These are phyloP conservation scores for Coemansia sp. DNA, from an alignment of 192 early-diverging fungal species.

Conservation along the genomic window DNA sequence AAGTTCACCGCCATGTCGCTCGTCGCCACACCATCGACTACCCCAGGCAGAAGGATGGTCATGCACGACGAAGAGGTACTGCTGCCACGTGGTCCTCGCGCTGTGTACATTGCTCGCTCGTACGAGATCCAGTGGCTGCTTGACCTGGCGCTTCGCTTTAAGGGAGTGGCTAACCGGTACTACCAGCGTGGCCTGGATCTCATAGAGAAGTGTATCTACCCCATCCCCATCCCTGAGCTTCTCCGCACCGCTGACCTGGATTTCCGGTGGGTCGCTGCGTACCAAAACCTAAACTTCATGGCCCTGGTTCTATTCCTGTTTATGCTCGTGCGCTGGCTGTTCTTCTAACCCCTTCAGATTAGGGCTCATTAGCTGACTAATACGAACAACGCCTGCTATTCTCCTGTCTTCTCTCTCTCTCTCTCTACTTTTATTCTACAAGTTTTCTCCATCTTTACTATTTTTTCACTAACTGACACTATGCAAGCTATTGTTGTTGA, in stretches of 20 bases:
- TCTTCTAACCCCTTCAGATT: constrained; percentile 3
- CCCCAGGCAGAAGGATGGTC: background rate
- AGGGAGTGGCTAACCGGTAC: constrained; percentile 24
- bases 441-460: background rate
- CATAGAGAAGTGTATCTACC: constrained; percentile 6
- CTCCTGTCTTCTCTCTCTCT: background rate
- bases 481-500: constrained; percentile 60
- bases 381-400: background rate
- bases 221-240: constrained; percentile 26
- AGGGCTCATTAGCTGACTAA: background rate
- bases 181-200: constrained; percentile 31
- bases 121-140: constrained; percentile 57
- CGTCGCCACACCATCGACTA: constrained; percentile 14
- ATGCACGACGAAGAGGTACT: constrained; percentile 13
- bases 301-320: constrained; percentile 16
- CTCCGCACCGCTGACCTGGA: constrained; percentile 32
- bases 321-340: constrained; percentile 17
- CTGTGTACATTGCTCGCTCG: constrained; percentile 37
- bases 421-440: background rate
- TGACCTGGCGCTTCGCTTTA: constrained; percentile 18
- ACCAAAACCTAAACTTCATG: constrained; percentile 41
- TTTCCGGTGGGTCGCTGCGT: constrained; percentile 46
- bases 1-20: constrained; percentile 54
- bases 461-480: background rate
- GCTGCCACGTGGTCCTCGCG: constrained; percentile 41